A percentile compares a stretch with the other conserved stretches of the same genome.
These are phyloP conservation scores for Suillus brevipes DNA, from an alignment of 768 basidiomycete genomes.

Conservation along the genomic window DNA sequence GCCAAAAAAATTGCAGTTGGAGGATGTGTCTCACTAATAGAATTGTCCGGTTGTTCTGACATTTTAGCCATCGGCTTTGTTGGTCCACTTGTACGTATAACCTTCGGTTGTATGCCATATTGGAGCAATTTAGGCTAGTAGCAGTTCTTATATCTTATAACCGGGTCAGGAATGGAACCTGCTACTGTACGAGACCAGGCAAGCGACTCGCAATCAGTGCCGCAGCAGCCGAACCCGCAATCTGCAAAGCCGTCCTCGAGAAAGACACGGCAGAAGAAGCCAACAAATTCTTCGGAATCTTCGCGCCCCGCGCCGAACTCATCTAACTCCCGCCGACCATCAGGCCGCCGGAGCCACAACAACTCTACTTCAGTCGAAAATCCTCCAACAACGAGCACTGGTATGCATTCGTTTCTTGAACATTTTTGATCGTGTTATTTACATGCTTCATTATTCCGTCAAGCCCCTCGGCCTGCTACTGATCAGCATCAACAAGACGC, in stretches of 20 bases:
- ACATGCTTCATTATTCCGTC: conserved; percentile 19
- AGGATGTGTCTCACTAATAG: not conserved
- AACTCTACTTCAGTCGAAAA: conserved; percentile 17
- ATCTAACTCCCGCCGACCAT: conserved; percentile 26
- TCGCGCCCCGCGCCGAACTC: conserved; percentile 19
- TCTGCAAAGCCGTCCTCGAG: conserved; percentile 39
- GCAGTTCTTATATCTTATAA: conserved; percentile 15
- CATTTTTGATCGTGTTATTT: not conserved
- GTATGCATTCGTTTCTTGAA: conserved; percentile 15
- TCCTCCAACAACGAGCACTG: conserved; percentile 13
- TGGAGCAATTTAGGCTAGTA: conserved; percentile 25
- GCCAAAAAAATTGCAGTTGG: not conserved
- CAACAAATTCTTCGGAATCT: conserved; percentile 31
- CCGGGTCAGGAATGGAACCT: conserved; percentile 45
- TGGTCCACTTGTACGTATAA: not conserved
- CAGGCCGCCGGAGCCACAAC: conserved; percentile 29
- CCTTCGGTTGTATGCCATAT: conserved; percentile 13
- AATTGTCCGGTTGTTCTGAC: not conserved
- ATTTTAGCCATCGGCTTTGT: not conserved
- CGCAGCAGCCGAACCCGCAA: conserved; percentile 41
- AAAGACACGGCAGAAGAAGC: conserved; percentile 57
- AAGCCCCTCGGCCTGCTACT: conserved; percentile 18
- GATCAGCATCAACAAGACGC: conserved; percentile 24
- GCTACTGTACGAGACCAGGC: conserved; percentile 47
- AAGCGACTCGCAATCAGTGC: conserved; percentile 34